Evolutionary conservation across 108 stramenopile genomes (phyloP).

Genomic region (Skeletonema tropicum): DNA sequence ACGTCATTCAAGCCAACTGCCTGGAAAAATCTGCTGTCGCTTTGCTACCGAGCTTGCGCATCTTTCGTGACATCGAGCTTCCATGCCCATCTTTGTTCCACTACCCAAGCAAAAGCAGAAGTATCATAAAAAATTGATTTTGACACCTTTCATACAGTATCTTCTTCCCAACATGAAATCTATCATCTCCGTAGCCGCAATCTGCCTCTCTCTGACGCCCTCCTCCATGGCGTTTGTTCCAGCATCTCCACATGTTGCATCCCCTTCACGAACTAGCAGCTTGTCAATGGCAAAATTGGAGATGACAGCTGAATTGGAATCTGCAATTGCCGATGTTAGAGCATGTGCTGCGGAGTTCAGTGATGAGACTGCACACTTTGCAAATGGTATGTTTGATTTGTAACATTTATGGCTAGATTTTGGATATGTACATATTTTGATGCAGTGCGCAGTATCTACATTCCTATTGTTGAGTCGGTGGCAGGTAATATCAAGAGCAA

Average conservation of each 20-base stretch:
- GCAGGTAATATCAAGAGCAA: too few species aligned
- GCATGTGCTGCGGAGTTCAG: constrained; percentile 49
- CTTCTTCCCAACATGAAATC: constrained; percentile 46
- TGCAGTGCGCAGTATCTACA: not conserved
- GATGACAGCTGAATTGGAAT: constrained; percentile 49
- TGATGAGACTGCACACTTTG: constrained; percentile 55
- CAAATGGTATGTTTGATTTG: constrained; percentile 39
- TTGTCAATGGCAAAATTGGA: constrained; percentile 27
- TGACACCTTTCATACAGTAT: not conserved
- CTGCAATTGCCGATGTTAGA: constrained; percentile 50
- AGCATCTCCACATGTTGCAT: not conserved
- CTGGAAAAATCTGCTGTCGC: too few species aligned
- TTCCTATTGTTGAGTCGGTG: too few species aligned
- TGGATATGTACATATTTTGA: not conserved
- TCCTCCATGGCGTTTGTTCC: constrained; percentile 38
- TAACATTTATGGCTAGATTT: not conserved
- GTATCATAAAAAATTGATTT: not conserved
- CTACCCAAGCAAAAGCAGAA: too few species aligned
- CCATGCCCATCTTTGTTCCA: not conserved
- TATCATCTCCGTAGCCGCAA: constrained; percentile 14
- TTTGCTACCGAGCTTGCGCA: too few species aligned
- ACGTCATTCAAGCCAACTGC: too few species aligned
- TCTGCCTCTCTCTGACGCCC: constrained; percentile 11
- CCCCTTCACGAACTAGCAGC: constrained; percentile 9
- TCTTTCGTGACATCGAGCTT: constrained; percentile 2